These are phyloP conservation scores for Camellia lanceoleosa DNA, from an alignment of 148 eudicot genomes.

Conservation along the genomic window DNA sequence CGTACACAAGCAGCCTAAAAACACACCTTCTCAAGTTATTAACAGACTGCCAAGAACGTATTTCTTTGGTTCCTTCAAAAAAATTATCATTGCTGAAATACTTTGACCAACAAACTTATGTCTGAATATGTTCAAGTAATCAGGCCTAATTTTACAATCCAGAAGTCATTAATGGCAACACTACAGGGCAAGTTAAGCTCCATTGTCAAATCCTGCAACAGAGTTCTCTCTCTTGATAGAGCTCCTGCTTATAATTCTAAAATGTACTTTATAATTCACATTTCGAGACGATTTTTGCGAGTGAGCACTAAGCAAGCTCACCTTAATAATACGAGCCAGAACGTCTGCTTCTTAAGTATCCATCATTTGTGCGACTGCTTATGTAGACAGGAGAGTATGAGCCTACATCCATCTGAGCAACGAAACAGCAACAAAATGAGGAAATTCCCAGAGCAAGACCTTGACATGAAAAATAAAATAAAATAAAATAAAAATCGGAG, in stretches of 20 bases:
- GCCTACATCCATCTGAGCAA: not conserved
- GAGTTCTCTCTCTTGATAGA: not conserved
- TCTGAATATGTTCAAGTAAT: not conserved
- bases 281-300: not conserved
- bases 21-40: not conserved
- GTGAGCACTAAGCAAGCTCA: not conserved
- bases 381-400: constrained; percentile 1
- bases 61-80: not conserved
- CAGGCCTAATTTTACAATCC: not conserved
- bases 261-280: not conserved
- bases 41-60: not conserved
- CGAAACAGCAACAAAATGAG: not conserved
- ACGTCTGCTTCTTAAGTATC: not conserved
- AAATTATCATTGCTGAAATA: not conserved
- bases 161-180: not conserved
- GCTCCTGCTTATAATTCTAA: not conserved
- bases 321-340: constrained; percentile 4
- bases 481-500: not conserved
- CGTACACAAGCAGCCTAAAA: not conserved
- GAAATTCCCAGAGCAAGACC: not conserved
- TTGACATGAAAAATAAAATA: not conserved
- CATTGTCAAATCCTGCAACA: not conserved
- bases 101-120: not conserved
- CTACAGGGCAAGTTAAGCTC: not conserved
- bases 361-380: not conserved